Base-by-base conservation (phyloP, 1,139 yeast species). In the Diutina mesorugosa region DNA sequence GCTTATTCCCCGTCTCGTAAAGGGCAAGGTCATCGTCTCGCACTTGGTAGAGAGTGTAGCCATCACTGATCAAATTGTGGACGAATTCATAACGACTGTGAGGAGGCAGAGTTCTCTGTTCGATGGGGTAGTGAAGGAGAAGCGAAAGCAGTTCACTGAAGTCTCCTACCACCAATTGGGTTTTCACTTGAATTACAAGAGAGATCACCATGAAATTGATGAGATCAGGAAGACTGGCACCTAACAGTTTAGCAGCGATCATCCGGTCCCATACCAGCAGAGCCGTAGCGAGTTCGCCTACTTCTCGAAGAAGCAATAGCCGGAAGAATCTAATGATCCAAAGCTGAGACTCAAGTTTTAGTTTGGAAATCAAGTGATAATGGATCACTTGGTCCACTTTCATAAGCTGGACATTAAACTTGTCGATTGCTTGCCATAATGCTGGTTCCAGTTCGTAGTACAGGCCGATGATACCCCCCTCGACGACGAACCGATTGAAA, bases 281-380 rank as follows among this genome's bases (percentile, higher is more conserved):
- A 0, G 80, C 71, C 54, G 77, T 61, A 56, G 73, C 73, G 54
- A 66, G 66, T 0, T 86, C 86, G 4, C 38, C 38, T 45, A 85
- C 64, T 62, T 85, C 91, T 58, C 91, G 68, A 12, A 82, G 66
- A 45, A 85, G 71, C 1, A 85, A 59, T 51, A 85, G 67, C 55
- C 90, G 69, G 18, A 83, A 77, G 74, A 84, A 85, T 57, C 90
- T 68, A 35, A 85, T 81, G 26, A 84, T 71, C 90, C 90, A 85
- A 45, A 85, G 72, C 58, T 84, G 82, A 8, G 85, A 77, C 58
- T 83, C 87, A 5, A 83, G 67, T 57, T 72, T 74, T 58, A 83
- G 71, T 61, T 78, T 83, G 45, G 72, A 71, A 28, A 79, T 66
- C 55, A 76, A 64, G 56, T 67, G 74, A 61, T 76, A 76, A 60